These are phyloP conservation scores for Globisporangium viniferum DNA, from an alignment of 352 stramenopile species.

Conservation along the genomic window DNA sequence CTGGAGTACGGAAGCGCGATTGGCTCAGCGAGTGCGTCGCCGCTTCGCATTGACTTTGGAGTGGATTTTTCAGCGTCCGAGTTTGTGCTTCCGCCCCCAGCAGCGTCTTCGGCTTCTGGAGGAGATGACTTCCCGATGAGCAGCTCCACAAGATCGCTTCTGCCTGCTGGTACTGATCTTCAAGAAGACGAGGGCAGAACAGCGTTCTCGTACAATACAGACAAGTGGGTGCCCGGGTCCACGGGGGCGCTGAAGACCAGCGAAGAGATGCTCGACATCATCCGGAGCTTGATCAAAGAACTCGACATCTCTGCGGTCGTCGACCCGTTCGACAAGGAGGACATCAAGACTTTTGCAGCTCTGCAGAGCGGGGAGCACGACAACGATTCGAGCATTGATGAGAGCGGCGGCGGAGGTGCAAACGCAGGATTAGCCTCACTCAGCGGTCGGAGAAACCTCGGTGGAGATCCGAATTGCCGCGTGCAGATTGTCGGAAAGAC, in stretches of 20 bases:
- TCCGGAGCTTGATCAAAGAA: slow-evolving; percentile 47
- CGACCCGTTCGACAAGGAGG: slow-evolving; percentile 55
- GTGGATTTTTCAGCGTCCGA: slow-evolving; percentile 63
- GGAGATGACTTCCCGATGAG: background rate
- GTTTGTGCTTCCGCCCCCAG: slow-evolving; percentile 30
- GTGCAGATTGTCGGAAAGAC: slow-evolving; percentile 47
- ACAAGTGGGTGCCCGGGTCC: slow-evolving; percentile 57
- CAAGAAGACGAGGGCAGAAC: slow-evolving; percentile 14
- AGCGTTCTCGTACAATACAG: slow-evolving; percentile 59
- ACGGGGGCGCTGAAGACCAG: slow-evolving; percentile 46
- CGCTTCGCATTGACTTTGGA: slow-evolving; percentile 50
- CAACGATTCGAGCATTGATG: slow-evolving; percentile 7
- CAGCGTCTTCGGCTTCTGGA: background rate
- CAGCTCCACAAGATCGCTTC: background rate
- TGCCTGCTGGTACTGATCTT: background rate
- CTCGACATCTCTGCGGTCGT: slow-evolving; percentile 52
- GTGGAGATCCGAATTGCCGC: slow-evolving; percentile 41
- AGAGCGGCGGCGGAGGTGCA: background rate
- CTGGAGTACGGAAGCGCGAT: slow-evolving; percentile 29
- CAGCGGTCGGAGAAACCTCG: slow-evolving; percentile 17
- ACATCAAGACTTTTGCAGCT: slow-evolving; percentile 52
- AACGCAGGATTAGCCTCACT: background rate
- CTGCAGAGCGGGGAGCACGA: slow-evolving; percentile 51
- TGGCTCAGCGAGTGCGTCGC: slow-evolving; percentile 30
- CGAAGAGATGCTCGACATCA: slow-evolving; percentile 59